phyloP scores from a whole-genome alignment of 768 basidiomycete species.

The Collybia sordida region DNA sequence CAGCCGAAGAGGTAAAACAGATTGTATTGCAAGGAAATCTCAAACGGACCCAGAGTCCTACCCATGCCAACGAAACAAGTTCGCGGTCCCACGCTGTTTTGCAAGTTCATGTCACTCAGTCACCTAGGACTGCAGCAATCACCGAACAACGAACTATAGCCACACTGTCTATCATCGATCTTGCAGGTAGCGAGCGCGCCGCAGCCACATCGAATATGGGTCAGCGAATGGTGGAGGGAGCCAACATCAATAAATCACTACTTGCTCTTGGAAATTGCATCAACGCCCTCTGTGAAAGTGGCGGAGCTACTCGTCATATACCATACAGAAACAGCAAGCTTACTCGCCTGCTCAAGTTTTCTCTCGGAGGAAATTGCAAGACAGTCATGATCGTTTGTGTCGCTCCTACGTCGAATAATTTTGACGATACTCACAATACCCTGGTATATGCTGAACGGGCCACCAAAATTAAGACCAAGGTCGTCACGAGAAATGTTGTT shows the following conservation, averaged over 20 bases:
- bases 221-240: slow-evolving; percentile 96
- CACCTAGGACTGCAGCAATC: slow-evolving; percentile 81
- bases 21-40: slow-evolving; percentile 89
- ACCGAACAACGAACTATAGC: slow-evolving; percentile 83
- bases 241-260: slow-evolving; percentile 98
- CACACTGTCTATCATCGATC: slow-evolving; percentile 95
- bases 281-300: slow-evolving; percentile 95
- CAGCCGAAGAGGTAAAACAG: slow-evolving; percentile 91
- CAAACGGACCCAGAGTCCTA: slow-evolving; percentile 88
- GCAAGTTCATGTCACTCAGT: slow-evolving; percentile 89
- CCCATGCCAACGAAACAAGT: slow-evolving; percentile 94
- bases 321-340: slow-evolving; percentile 99
- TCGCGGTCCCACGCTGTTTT: slow-evolving; percentile 98
- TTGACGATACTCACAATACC: slow-evolving; percentile 98
- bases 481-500: slow-evolving; percentile 92
- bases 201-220: slow-evolving; percentile 98
- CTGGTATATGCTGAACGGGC: slow-evolving; percentile 97
- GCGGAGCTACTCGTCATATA: slow-evolving; percentile 83
- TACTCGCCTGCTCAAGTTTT: slow-evolving; percentile 95
- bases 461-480: slow-evolving; percentile 97
- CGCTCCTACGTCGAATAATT: slow-evolving; percentile 92
- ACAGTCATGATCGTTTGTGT: slow-evolving; percentile 99
- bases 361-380: slow-evolving; percentile 97
- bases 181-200: slow-evolving; percentile 96
- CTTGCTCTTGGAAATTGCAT: slow-evolving; percentile 98